A percentile compares a stretch with the other conserved stretches of the same genome.
phyloP scores from a whole-genome alignment of 768 basidiomycete species.

The Tricholoma bakamatsutake region DNA sequence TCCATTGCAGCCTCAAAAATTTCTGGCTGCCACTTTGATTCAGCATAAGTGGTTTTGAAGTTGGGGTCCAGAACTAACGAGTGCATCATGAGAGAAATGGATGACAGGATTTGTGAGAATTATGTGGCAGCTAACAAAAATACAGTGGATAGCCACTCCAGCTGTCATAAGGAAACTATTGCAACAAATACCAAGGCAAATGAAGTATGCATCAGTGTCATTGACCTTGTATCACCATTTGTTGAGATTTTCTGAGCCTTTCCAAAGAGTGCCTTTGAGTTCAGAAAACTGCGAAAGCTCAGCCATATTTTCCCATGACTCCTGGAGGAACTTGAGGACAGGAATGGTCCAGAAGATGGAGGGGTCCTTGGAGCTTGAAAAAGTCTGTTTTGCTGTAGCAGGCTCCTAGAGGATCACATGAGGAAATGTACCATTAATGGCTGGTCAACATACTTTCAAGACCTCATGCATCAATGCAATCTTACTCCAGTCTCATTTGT shows the following conservation, averaged over 20 bases:
- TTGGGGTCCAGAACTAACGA: constrained; percentile 8
- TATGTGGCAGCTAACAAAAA: too few species aligned
- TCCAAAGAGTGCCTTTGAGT: constrained; percentile 2
- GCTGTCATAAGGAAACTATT: background rate
- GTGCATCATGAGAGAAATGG: background rate
- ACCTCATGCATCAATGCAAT: background rate
- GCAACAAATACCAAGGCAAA: constrained; percentile 3
- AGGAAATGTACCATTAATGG: background rate
- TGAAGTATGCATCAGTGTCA: too few species aligned
- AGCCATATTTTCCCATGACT: too few species aligned
- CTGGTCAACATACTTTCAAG: background rate
- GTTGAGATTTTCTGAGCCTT: constrained; percentile 10
- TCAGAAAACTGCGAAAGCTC: constrained; percentile 10
- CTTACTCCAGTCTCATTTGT: background rate
- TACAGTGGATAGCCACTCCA: too few species aligned
- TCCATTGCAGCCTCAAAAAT: background rate
- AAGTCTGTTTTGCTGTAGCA: constrained; percentile 12
- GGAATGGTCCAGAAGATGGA: constrained; percentile 13
- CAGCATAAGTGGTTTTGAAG: constrained; percentile 8
- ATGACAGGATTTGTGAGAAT: too few species aligned
- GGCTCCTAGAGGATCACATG: constrained; percentile 8
- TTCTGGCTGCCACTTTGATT: background rate
- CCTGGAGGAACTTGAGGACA: constrained; percentile 10
- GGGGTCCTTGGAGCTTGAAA: constrained; percentile 8
- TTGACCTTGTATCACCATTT: constrained; percentile 10